Evolutionary conservation across 768 basidiomycete species (phyloP).

Genomic region (Paxillus ammoniavirescens): DNA sequence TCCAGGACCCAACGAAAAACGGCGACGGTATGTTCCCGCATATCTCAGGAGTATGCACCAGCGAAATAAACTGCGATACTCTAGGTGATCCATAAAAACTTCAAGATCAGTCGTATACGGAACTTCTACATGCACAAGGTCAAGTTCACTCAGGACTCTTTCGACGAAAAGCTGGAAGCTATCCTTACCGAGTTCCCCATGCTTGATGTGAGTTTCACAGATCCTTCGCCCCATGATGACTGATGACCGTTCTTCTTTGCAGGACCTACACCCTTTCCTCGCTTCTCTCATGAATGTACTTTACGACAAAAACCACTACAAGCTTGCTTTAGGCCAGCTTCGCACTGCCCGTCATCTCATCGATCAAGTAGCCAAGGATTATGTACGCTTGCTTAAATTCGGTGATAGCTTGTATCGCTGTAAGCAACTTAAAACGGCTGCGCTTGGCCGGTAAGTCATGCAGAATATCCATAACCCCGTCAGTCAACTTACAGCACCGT

Average conservation of each 20-base stretch:
- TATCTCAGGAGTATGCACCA: not conserved
- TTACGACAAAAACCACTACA: constrained; percentile 99
- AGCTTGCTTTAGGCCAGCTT: constrained; percentile 95
- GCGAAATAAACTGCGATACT: constrained; percentile 1
- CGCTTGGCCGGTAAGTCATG: constrained; percentile 83
- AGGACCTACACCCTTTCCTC: constrained; percentile 95
- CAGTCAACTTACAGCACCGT: constrained; percentile 2
- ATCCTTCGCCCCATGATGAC: not conserved
- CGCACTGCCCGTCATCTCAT: constrained; percentile 95
- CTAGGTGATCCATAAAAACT: constrained; percentile 98
- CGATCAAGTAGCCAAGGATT: constrained; percentile 96
- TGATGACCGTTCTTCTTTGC: constrained; percentile 8
- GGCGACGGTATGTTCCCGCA: constrained; percentile 62
- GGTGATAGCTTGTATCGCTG: constrained; percentile 97
- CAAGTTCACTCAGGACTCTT: constrained; percentile 96
- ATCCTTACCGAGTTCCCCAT: constrained; percentile 97
- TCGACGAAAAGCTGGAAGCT: constrained; percentile 91
- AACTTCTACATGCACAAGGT: constrained; percentile 99
- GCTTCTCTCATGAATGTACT: constrained; percentile 96
- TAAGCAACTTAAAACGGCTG: constrained; percentile 97
- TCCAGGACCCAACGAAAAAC: constrained; percentile 97
- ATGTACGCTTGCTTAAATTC: constrained; percentile 94
- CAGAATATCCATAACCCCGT: not conserved
- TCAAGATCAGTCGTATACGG: constrained; percentile 98
- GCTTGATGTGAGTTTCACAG: constrained; percentile 72